Evolutionary conservation across 2,329 filamentous ascomycete genomes (phyloP), one percentile per base, ranked within the genome.

Genomic region (Dryadomyces sulphureus): DNA sequence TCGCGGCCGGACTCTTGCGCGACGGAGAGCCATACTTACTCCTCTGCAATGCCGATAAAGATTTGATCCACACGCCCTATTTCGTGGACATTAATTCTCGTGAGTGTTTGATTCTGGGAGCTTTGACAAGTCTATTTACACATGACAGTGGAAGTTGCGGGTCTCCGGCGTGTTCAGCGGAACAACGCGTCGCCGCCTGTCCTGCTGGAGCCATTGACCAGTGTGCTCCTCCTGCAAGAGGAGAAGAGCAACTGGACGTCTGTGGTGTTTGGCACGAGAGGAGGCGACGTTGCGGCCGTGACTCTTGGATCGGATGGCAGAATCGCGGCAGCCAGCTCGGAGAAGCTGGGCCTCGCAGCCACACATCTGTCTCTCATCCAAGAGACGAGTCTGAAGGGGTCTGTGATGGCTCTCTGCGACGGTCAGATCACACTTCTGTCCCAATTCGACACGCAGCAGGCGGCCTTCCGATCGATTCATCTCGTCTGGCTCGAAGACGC

Each of bases 401-500:
- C 62, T 3, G 60, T 66, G 2, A 62, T 77, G 11, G 61, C 66
- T 11, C 70, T 62, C 35, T 77, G 70, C 48, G 72, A 75, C 34
- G 65, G 65, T 12, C 63, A 56, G 11, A 57, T 77, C 2, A 54
- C 66, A 2, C 55, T 72, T 36, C 56, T 75, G 36, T 61, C 62
- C 19, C 58, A 63, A 25, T 62, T 61, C 38, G 62, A 62, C 16
- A 47, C 30, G 41, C 43, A 17, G 38, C 52, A 12, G n/a, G 53
- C 45, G 19, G 43, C 50, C 20, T 70, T 69, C 45, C 57, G 60
- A 41, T 56, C 59, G 2, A 72, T 66, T 48, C 58, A 65, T 12
- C 62, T 62, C 41, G 62, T 80, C 14, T 75, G 70, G 65, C 62
- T 70, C 2, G 70, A 70, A 2, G 71, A 77, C 53, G 64, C 63